A percentile compares a stretch with the other conserved stretches of the same genome.
Evolutionary conservation across 495 filamentous ascomycete genomes (phyloP).

Genomic region (Podospora comata): DNA sequence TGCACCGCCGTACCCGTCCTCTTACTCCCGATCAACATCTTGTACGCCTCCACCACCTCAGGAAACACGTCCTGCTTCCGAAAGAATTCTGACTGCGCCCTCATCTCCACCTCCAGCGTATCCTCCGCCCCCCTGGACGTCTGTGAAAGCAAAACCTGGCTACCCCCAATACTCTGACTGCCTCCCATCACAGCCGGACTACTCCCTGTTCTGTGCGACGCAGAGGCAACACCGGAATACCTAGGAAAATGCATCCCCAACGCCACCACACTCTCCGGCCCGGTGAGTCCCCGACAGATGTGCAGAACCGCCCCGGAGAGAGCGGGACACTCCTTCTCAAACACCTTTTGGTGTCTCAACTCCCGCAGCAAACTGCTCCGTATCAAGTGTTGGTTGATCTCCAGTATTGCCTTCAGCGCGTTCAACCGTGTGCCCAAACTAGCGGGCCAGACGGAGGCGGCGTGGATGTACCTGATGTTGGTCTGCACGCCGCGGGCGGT

Average conservation of each 20-base stretch:
- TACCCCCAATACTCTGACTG: not conserved
- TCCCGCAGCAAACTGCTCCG: not conserved
- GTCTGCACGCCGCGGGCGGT: not conserved
- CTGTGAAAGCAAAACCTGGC: constrained; percentile 1
- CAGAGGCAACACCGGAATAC: not conserved
- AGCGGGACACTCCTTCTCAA: not conserved
- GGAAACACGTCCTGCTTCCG: not conserved
- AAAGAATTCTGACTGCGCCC: not conserved
- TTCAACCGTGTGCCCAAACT: constrained; percentile 3
- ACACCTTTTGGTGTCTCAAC: not conserved
- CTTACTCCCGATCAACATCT: constrained; percentile 6
- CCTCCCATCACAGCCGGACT: not conserved
- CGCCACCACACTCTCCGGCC: constrained; percentile 3
- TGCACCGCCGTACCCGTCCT: not conserved
- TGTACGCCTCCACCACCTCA: not conserved
- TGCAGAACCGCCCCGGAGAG: not conserved
- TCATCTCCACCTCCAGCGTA: constrained; percentile 9
- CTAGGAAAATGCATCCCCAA: constrained; percentile 8
- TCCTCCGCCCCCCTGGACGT: not conserved
- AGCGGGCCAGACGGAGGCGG: constrained; percentile 2
- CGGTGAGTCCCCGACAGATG: constrained; percentile 1
- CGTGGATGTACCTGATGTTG: constrained; percentile 7
- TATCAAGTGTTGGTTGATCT: constrained; percentile 5
- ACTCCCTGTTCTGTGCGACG: not conserved
- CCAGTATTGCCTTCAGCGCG: constrained; percentile 2